Percentiles rank a stretch among this genome's conserved stretches.
Conservation (phyloP, 768 basidiomycete genomes). For the Sarcodon sp. region DNA sequence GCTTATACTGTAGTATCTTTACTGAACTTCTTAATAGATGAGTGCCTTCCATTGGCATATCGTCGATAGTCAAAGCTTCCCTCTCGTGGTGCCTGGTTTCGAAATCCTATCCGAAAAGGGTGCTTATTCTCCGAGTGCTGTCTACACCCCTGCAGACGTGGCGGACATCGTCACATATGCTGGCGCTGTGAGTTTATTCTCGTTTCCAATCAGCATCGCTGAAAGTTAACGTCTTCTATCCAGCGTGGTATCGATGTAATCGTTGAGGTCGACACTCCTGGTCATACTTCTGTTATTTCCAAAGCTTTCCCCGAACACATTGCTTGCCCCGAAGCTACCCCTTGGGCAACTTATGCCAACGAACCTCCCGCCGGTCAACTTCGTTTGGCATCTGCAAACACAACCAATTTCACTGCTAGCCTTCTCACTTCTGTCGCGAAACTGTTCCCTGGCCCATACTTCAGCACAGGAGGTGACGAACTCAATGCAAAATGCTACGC, state of each 20-base stretch:
- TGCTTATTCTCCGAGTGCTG: constrained; percentile 22
- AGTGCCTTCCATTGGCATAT: constrained; percentile 37
- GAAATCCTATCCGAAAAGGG: constrained; percentile 29
- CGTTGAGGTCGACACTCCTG: constrained; percentile 37
- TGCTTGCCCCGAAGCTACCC: constrained; percentile 23
- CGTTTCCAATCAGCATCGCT: no score
- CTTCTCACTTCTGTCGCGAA: constrained; percentile 18
- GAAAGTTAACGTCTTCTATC: neutral
- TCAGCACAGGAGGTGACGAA: constrained; percentile 38
- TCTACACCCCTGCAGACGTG: constrained; percentile 26
- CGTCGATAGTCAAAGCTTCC: constrained; percentile 39
- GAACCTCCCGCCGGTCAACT: constrained; percentile 40
- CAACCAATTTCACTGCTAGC: constrained; percentile 18
- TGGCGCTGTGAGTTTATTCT: constrained; percentile 22
- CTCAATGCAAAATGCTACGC: constrained; percentile 27
- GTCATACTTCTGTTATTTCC: constrained; percentile 31
- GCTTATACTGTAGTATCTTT: neutral
- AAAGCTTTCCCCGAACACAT: constrained; percentile 30
- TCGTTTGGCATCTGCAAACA: constrained; percentile 21
- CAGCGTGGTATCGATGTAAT: constrained; percentile 39
- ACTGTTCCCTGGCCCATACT: constrained; percentile 19
- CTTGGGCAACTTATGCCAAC: constrained; percentile 22
- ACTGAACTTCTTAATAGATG: constrained; percentile 18
- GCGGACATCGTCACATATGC: constrained; percentile 28
- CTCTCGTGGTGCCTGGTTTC: constrained; percentile 24